Base-by-base conservation (phyloP, 2,329 filamentous ascomycete genomes). In the Talaromyces piceae region DNA sequence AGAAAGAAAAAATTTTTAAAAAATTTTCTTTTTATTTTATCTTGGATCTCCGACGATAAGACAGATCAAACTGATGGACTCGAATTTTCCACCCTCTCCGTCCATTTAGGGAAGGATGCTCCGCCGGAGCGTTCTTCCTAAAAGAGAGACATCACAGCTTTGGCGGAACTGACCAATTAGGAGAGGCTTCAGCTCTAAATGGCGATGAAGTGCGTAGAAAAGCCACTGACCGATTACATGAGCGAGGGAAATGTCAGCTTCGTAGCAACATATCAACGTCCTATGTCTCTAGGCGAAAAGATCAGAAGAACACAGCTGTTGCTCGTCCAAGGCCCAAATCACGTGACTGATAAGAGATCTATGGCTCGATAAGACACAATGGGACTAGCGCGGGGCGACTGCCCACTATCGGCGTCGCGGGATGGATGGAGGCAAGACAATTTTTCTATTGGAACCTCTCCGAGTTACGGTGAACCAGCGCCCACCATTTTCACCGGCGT, bases 301-400 rank as follows among this genome's bases (percentile, higher is more conserved):
- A 9, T 9, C 20, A 18, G 4, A 20, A 8, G 6, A n/a, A 37
- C 13, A 37, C 11, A 18, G 12, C 3, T 4, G 5, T 37, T 9
- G 6, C 2, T 25, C 25, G 5, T 5, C 9, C 16, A 5, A 13
- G 20, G 3, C 4, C 2, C 12, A 13, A 2, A 4, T 47, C 52
- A 54, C 52, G 52, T 54, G 52, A 44, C 39, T 50, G 52, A 54
- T 50, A 51, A 54, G 51, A 16, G 41, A 31, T 41, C 20, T 43
- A 5, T 31, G 48, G 48, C 23, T 37, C 48, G 44, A 54, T 54
- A 54, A 50, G 52, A 31, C 49, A 11, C 28, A 49, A 26, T 5
- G 3, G 31, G 52, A 51, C 52, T 54, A 54, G 52, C 46, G 52
- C 52, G 52, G 52, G 52, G 52, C 49, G 33, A 48, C 2, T 22